Evolutionary conservation across 257 asterid species (phyloP), one percentile per base, ranked within the genome.

Genomic region (Scutellaria barbata): DNA sequence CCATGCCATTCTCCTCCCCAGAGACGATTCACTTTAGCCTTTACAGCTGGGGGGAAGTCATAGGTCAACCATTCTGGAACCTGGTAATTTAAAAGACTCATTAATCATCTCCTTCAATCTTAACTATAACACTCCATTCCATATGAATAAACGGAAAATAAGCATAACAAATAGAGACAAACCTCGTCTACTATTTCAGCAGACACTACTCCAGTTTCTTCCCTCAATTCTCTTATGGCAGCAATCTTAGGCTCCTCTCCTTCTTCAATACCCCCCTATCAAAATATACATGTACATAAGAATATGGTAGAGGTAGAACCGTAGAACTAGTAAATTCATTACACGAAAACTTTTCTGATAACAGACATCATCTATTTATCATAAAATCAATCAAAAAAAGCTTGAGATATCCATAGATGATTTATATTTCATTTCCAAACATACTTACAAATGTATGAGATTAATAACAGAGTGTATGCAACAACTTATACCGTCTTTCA

Each of bases 1-100:
- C 99, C 99, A 54, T 91, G 99, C 99, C 98, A 91, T 85, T 94
- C 98, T 76, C 99, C 99, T 39, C 96, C 87, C 99, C 99, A 94
- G 30, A 94, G 92, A 61, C 98, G 98, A 71, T 86, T 94, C 72
- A 94, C 98, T 85, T 91, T 94, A 8, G 98, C 95, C 83, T 91
- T 94, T 74, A 94, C 98, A 57, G 98, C 86, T 51, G 96, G 99
- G 0, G 99, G 98, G 74, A 94, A 94, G 76, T 94, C 96, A 72
- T 91, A 91, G 6, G 96, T 91, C 85, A 94, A 76, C 99, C 99
- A 94, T 61, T 81, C 77, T 12, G 92, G 89, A 79, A 91, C 98
- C 98, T 94, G 91, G 72, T 66, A 12, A 69, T 76, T 54, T 58
- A 62, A 12, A 81, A 52, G 5, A 52, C 41, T 68, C 12, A 74